Percentiles rank a stretch among this genome's conserved stretches.
Conservation (phyloP, 306 rosid genomes). For the Dalbergia cultrata region DNA sequence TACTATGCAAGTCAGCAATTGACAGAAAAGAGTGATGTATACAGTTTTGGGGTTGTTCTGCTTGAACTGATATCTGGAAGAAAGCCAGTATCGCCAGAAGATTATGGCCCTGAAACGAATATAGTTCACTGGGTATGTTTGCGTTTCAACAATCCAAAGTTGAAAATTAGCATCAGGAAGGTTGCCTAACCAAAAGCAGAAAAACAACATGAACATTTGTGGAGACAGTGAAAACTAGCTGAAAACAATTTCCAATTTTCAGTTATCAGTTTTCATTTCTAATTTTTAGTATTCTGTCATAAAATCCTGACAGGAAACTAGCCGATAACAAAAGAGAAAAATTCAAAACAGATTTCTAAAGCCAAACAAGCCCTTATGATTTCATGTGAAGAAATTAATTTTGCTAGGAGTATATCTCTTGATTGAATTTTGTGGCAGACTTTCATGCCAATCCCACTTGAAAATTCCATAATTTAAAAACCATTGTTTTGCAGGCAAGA, state of each 20-base stretch:
- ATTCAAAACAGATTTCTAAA: too few species aligned
- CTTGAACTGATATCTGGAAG: slow-evolving; percentile 91
- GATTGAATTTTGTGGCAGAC: neutral
- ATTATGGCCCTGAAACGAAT: slow-evolving; percentile 88
- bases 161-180: slow-evolving; percentile 11
- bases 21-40: slow-evolving; percentile 95
- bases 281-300: too few species aligned
- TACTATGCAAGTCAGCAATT: slow-evolving; percentile 93
- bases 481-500: slow-evolving; percentile 70
- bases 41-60: slow-evolving; percentile 94
- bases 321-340: too few species aligned
- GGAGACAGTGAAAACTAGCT: too few species aligned
- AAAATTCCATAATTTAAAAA: neutral
- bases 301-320: too few species aligned
- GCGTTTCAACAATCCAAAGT: slow-evolving; percentile 10
- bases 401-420: neutral
- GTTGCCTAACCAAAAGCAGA: slow-evolving; percentile 15
- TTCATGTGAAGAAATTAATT: neutral
- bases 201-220: neutral
- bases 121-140: slow-evolving; percentile 92
- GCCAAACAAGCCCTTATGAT: too few species aligned
- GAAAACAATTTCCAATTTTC: too few species aligned
- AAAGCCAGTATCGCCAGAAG: slow-evolving; percentile 85
- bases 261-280: too few species aligned
- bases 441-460: slow-evolving; percentile 13